Conservation (phyloP, 768 basidiomycete species). For the Melanogaster broomeanus region DNA sequence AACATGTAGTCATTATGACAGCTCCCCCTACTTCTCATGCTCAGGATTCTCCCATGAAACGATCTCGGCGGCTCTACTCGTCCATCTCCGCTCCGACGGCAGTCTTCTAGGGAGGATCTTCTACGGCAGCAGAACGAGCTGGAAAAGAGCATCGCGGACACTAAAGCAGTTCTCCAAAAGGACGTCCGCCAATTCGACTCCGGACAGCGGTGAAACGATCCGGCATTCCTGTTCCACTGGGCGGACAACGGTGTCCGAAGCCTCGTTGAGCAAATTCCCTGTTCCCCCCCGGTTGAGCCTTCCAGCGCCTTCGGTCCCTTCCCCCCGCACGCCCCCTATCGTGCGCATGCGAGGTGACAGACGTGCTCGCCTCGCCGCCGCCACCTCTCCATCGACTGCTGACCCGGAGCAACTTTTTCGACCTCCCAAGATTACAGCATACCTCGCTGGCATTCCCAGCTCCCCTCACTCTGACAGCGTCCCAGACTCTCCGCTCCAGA, state of each 20-base stretch:
- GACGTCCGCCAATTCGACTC: slow-evolving; percentile 27
- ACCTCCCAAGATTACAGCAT: slow-evolving; percentile 27
- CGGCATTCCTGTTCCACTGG: slow-evolving; percentile 25
- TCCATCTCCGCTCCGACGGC: slow-evolving; percentile 5
- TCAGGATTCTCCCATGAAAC: slow-evolving; percentile 46
- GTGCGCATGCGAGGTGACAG: slow-evolving; percentile 25
- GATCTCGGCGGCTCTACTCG: slow-evolving; percentile 42
- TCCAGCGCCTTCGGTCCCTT: slow-evolving; percentile 17
- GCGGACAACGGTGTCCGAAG: slow-evolving; percentile 41
- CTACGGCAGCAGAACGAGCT: slow-evolving; percentile 63
- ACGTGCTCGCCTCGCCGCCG: slow-evolving; percentile 15
- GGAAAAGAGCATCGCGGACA: slow-evolving; percentile 62
- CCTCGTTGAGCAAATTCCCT: slow-evolving; percentile 74
- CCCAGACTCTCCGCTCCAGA: slow-evolving; percentile 17
- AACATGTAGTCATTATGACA: background rate
- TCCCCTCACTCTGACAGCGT: slow-evolving; percentile 12
- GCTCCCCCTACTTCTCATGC: slow-evolving; percentile 3
- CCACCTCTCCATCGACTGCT: background rate
- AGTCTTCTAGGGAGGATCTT: slow-evolving; percentile 36
- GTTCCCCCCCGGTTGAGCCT: slow-evolving; percentile 48
- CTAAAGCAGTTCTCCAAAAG: slow-evolving; percentile 47
- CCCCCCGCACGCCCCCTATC: slow-evolving; percentile 9
- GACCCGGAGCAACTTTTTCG: slow-evolving; percentile 4
- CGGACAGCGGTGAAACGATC: slow-evolving; percentile 7
- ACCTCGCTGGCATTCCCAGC: slow-evolving; percentile 20